Evolutionary conservation across 768 basidiomycete species (phyloP).

Genomic region (Ramaria sp.): DNA sequence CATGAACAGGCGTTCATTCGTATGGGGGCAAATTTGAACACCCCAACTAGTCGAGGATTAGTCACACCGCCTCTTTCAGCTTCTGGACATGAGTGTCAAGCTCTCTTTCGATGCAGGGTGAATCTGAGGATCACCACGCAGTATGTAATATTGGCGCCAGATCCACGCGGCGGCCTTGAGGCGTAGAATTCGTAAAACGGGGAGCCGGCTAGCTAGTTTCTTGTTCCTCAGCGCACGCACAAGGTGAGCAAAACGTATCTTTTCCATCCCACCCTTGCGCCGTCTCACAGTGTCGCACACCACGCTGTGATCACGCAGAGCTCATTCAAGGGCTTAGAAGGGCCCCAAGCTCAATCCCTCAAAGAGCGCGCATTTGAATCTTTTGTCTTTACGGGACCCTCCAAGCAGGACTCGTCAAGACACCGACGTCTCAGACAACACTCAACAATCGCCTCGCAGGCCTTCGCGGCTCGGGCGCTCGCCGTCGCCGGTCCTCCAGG

Average conservation of each 20-base stretch:
- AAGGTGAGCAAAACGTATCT: slow-evolving; percentile 4
- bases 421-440: slow-evolving; percentile 8
- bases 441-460: slow-evolving; percentile 3
- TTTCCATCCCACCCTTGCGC: slow-evolving; percentile 2
- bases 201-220: neutral
- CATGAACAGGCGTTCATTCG: too few species aligned
- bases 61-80: too few species aligned
- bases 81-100: too few species aligned
- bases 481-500: neutral
- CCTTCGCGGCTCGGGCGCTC: slow-evolving; percentile 5
- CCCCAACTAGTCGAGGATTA: too few species aligned
- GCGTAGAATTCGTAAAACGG: neutral
- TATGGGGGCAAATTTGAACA: too few species aligned
- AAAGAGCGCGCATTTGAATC: slow-evolving; percentile 1
- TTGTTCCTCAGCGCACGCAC: neutral
- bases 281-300: slow-evolving; percentile 4
- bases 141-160: neutral
- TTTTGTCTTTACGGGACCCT: slow-evolving; percentile 7
- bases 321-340: neutral
- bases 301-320: slow-evolving; percentile 2
- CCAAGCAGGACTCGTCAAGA: slow-evolving; percentile 9
- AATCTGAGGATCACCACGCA: neutral
- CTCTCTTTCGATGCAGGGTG: too few species aligned
- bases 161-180: slow-evolving; percentile 2
- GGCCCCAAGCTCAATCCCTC: neutral